Percentiles rank a stretch among this genome's conserved stretches.
Evolutionary conservation across 495 filamentous ascomycete species (phyloP).

Genomic region (Hypomontagnella submonticulosa): DNA sequence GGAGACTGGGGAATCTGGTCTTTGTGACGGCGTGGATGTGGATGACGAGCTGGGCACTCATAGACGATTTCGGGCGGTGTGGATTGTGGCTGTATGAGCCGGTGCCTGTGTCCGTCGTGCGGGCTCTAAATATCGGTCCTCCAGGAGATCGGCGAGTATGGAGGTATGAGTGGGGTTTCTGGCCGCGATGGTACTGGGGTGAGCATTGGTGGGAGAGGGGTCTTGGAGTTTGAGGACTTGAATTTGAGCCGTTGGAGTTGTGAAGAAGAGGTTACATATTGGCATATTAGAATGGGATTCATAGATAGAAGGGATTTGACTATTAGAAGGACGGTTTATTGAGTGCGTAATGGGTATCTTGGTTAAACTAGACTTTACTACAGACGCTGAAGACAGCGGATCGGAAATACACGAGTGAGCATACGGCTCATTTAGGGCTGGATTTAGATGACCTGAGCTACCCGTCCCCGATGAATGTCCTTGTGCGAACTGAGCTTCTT

Average conservation of each 20-base stretch:
- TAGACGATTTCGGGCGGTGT: constrained; percentile 71
- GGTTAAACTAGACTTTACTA: constrained; percentile 16
- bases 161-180: constrained; percentile 62
- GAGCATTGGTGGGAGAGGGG: constrained; percentile 74
- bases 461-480: constrained; percentile 42
- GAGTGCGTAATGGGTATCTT: constrained; percentile 17
- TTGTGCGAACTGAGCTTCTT: constrained; percentile 42
- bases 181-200: constrained; percentile 62
- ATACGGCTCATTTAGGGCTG: neutral
- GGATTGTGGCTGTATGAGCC: constrained; percentile 76
- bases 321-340: neutral
- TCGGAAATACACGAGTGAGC: neutral
- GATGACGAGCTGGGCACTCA: constrained; percentile 59
- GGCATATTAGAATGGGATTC: neutral
- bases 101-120: constrained; percentile 69
- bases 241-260: constrained; percentile 45
- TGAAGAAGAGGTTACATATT: constrained; percentile 6
- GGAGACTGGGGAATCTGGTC: constrained; percentile 61
- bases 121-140: constrained; percentile 63
- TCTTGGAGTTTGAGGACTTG: constrained; percentile 53
- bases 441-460: constrained; percentile 20
- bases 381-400: neutral
- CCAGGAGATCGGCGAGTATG: constrained; percentile 62
- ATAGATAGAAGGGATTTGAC: neutral
- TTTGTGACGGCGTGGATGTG: constrained; percentile 69